Conservation (phyloP, 306 rosid genomes). For the Abrus pulchellus region DNA sequence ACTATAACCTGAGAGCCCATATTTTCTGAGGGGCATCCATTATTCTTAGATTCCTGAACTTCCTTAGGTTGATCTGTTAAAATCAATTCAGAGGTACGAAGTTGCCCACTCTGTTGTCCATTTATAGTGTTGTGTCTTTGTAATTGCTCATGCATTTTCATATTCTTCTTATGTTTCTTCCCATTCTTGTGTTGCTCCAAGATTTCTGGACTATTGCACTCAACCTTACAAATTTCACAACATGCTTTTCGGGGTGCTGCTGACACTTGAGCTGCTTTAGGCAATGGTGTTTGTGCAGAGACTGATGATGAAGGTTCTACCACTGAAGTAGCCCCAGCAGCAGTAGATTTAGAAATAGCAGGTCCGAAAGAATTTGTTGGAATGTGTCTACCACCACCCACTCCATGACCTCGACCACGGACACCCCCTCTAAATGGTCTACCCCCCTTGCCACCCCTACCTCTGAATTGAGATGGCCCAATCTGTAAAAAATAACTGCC, state of each 20-base stretch:
- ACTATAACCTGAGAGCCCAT: slow-evolving; percentile 53
- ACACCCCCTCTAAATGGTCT: slow-evolving; percentile 78
- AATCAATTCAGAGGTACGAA: slow-evolving; percentile 62
- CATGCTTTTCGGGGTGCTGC: slow-evolving; percentile 59
- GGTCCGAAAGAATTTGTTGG: slow-evolving; percentile 61
- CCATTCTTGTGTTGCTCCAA: slow-evolving; percentile 86
- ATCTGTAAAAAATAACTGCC: slow-evolving; percentile 67
- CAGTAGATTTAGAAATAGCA: slow-evolving; percentile 54
- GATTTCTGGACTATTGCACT: slow-evolving; percentile 83
- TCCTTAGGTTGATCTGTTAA: slow-evolving; percentile 58
- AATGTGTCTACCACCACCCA: slow-evolving; percentile 69
- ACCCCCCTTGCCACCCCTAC: slow-evolving; percentile 77
- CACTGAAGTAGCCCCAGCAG: slow-evolving; percentile 52
- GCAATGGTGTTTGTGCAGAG: slow-evolving; percentile 51
- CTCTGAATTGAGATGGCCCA: slow-evolving; percentile 73
- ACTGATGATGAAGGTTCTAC: slow-evolving; percentile 59
- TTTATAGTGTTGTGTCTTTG: slow-evolving; percentile 67
- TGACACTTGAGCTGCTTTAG: slow-evolving; percentile 61
- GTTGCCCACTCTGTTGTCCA: slow-evolving; percentile 58
- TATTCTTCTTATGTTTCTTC: slow-evolving; percentile 80
- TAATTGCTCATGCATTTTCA: slow-evolving; percentile 68
- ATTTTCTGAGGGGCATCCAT: slow-evolving; percentile 47
- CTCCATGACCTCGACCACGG: slow-evolving; percentile 68
- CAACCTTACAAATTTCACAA: slow-evolving; percentile 90
- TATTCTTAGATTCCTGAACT: slow-evolving; percentile 56